These are phyloP conservation scores for Podospora appendiculata DNA, from an alignment of 495 filamentous ascomycete genomes.

Conservation along the genomic window DNA sequence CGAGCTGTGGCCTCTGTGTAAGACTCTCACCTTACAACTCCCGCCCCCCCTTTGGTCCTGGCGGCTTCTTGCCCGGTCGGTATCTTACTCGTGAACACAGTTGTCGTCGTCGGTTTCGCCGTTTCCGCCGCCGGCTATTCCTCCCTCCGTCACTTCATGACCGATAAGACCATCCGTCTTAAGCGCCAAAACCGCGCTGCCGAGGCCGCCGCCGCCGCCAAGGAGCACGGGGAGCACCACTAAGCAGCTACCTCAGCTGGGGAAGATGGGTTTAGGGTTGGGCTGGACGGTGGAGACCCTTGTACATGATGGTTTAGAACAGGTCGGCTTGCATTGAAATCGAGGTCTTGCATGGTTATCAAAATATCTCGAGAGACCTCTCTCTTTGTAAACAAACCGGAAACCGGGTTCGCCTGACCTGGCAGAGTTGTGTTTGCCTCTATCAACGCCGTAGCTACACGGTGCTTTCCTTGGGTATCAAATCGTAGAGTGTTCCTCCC, in stretches of 20 bases:
- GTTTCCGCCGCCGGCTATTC: conserved; percentile 70
- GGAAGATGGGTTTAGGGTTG: not conserved
- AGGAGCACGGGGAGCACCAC: conserved; percentile 16
- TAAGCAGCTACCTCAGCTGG: conserved; percentile 8
- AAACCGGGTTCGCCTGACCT: not conserved
- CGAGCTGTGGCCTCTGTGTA: conserved; percentile 93
- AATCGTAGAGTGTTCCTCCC: not conserved
- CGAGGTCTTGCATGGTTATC: not conserved
- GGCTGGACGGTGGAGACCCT: not conserved
- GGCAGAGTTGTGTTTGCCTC: not conserved
- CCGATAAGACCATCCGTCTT: conserved; percentile 89
- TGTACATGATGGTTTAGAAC: conserved; percentile 16
- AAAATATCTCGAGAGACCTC: too few species aligned
- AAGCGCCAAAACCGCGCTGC: conserved; percentile 44
- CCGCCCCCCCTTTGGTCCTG: not conserved
- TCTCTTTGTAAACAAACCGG: not conserved
- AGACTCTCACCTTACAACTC: conserved; percentile 22
- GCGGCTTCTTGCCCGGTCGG: not conserved
- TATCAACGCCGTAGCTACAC: not conserved
- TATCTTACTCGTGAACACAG: conserved; percentile 35
- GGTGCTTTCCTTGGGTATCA: conserved; percentile 1
- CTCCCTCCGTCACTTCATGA: conserved; percentile 66
- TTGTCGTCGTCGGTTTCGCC: conserved; percentile 69
- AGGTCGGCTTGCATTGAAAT: conserved; percentile 3
- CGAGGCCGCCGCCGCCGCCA: conserved; percentile 18